phyloP scores from a whole-genome alignment of 768 basidiomycete species.

The Rhizopogon roseolus region DNA sequence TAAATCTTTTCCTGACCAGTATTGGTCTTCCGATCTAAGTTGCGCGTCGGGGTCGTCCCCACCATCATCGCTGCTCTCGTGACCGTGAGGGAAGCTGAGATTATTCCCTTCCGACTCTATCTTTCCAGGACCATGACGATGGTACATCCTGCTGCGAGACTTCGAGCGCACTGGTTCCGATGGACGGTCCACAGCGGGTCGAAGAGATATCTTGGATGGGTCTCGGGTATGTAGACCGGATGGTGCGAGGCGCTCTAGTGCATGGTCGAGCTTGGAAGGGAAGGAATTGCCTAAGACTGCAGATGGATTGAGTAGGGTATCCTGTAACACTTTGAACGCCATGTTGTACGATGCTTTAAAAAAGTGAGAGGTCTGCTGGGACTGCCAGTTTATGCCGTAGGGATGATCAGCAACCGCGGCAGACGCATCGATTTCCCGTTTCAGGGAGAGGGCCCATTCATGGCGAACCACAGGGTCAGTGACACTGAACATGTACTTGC shows the following conservation, averaged over 20 bases:
- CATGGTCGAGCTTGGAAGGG: conserved; percentile 27
- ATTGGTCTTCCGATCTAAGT: conserved; percentile 37
- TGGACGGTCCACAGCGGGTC: conserved; percentile 12
- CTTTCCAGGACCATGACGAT: conserved; percentile 57
- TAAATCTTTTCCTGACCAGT: conserved; percentile 82
- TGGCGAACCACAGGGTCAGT: conserved; percentile 72
- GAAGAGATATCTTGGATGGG: conserved; percentile 2
- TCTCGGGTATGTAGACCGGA: conserved; percentile 3
- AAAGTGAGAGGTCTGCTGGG: conserved; percentile 39
- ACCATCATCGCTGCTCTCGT: conserved; percentile 27
- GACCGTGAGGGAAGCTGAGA: conserved; percentile 17
- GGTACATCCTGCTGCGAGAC: conserved; percentile 67
- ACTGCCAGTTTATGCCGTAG: conserved; percentile 28
- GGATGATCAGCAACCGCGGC: conserved; percentile 18
- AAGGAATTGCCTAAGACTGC: conserved; percentile 12
- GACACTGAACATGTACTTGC: conserved; percentile 94
- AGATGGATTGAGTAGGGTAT: conserved; percentile 59
- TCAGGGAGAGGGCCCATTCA: conserved; percentile 67
- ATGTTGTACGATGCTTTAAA: conserved; percentile 67
- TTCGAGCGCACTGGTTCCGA: conserved; percentile 54
- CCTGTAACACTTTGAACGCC: conserved; percentile 80
- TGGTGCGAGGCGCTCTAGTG: conserved; percentile 27
- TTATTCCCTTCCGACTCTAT: conserved; percentile 49
- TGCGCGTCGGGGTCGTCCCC: conserved; percentile 27
- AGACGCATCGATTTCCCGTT: conserved; percentile 59